Conservation (phyloP, 2,329 filamentous ascomycete species). For the Alternaria panax region DNA sequence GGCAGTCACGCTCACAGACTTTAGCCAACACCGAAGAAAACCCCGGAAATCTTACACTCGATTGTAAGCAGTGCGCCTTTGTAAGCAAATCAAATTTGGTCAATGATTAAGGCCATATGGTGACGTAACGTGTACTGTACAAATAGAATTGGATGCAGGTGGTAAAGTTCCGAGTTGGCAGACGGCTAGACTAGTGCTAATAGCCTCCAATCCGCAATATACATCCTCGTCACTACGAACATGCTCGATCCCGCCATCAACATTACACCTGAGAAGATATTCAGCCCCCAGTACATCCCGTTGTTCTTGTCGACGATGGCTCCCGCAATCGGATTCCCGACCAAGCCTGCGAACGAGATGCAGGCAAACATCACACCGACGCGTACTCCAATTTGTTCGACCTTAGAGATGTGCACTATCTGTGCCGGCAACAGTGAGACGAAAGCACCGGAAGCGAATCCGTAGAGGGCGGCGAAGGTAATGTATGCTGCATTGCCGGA, state of each 20-base stretch:
- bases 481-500: slow-evolving; percentile 54
- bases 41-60: no score
- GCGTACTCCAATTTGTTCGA: slow-evolving; percentile 64
- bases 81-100: neutral
- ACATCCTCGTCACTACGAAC: slow-evolving; percentile 39
- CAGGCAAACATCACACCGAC: slow-evolving; percentile 61
- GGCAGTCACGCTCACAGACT: neutral
- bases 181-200: neutral
- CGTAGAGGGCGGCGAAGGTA: slow-evolving; percentile 57
- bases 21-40: neutral
- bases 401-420: slow-evolving; percentile 51
- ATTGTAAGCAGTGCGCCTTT: neutral
- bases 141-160: neutral
- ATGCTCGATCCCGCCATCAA: slow-evolving; percentile 54
- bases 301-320: slow-evolving; percentile 58
- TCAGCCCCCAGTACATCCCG: slow-evolving; percentile 65
- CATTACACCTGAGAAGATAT: slow-evolving; percentile 70
- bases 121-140: neutral
- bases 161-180: neutral
- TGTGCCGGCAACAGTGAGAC: slow-evolving; percentile 58
- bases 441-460: slow-evolving; percentile 61
- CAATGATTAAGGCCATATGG: neutral
- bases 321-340: slow-evolving; percentile 59
- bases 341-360: slow-evolving; percentile 54
- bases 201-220: slow-evolving; percentile 36